Evolutionary conservation across 345 rosid species (phyloP), one percentile per base, ranked within the genome.

Genomic region (Arabis alpina): DNA sequence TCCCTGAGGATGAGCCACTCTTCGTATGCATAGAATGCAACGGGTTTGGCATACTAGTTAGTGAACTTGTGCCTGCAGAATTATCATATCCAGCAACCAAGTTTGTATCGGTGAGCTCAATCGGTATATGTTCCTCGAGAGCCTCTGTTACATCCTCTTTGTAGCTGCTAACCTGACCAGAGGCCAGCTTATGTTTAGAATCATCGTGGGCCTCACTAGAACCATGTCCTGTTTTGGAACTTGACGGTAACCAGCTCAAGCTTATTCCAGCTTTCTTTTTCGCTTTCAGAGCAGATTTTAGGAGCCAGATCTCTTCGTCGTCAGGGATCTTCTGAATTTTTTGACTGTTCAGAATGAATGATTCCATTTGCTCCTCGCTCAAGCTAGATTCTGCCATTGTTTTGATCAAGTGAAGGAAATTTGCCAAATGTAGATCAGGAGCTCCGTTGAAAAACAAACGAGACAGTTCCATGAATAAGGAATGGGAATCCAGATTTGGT

Each of bases 381-480:
- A 86, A 80, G 25, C 97, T 94, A 61, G 89, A 83, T 79, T 85
- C 88, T 30, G 79, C 86, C 93, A 82, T 87, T 6, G 88, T 85
- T 76, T 85, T 84, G 64, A 93, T 81, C 88, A 89, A 74, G 75
- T 87, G 89, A 80, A 91, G 97, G 70, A 93, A 91, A 83, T 91
- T 91, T 49, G 98, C 96, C 76, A 91, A 54, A 70, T 84, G 94
- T 62, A 87, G 71, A 60, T 93, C 82, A 34, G 92, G 85, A 74
- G 70, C 76, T 16, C 94, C 94, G 27, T 79, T 80, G 72, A 91
- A 87, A 69, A 87, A 86, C 55, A 87, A 72, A 66, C 88, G 77
- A 63, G 96, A 86, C 28, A 91, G 83, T 80, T 91, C 98, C 91
- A 86, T 77, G 82, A 77, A 91, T 55, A 91, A 30, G 39, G 83